Conservation (phyloP, 2,329 filamentous ascomycete species). For the Botryotinia convoluta region DNA sequence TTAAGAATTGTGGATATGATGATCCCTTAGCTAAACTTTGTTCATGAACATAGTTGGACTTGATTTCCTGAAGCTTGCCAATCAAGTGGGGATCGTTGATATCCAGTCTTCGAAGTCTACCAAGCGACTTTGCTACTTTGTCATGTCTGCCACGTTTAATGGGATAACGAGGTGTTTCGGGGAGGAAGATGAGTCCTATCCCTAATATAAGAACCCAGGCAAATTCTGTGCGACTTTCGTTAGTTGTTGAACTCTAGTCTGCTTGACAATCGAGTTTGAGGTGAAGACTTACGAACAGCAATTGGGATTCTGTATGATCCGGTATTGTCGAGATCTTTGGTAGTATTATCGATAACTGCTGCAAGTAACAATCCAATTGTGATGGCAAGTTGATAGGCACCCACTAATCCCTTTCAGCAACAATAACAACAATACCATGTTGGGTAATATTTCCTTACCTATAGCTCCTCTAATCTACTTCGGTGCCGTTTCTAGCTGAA, state of each 20-base stretch:
- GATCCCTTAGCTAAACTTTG: slow-evolving; percentile 3
- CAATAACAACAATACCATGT: too few species aligned
- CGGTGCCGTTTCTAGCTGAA: slow-evolving; percentile 8
- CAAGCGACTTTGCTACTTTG: slow-evolving; percentile 61
- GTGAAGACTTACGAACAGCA: slow-evolving; percentile 48
- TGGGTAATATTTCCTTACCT: not conserved
- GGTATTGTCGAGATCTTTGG: slow-evolving; percentile 58
- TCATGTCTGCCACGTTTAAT: slow-evolving; percentile 38
- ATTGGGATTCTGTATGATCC: slow-evolving; percentile 79
- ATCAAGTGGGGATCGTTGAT: slow-evolving; percentile 39
- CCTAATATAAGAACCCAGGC: slow-evolving; percentile 55
- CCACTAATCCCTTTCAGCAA: slow-evolving; percentile 8
- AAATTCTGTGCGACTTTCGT: slow-evolving; percentile 49
- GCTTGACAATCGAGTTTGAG: too few species aligned
- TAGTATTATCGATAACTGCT: slow-evolving; percentile 71
- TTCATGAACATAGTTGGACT: slow-evolving; percentile 14
- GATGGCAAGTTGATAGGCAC: slow-evolving; percentile 76
- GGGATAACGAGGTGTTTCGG: slow-evolving; percentile 41
- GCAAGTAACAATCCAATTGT: slow-evolving; percentile 75
- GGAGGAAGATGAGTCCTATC: slow-evolving; percentile 30
- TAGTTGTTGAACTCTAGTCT: not conserved
- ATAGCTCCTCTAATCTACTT: slow-evolving; percentile 20
- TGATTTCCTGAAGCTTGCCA: slow-evolving; percentile 5
- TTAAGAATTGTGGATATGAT: slow-evolving; percentile 16
- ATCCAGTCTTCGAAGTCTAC: slow-evolving; percentile 59